Evolutionary conservation across 2,329 filamentous ascomycete genomes (phyloP).

Genomic region (Fusarium circinatum): DNA sequence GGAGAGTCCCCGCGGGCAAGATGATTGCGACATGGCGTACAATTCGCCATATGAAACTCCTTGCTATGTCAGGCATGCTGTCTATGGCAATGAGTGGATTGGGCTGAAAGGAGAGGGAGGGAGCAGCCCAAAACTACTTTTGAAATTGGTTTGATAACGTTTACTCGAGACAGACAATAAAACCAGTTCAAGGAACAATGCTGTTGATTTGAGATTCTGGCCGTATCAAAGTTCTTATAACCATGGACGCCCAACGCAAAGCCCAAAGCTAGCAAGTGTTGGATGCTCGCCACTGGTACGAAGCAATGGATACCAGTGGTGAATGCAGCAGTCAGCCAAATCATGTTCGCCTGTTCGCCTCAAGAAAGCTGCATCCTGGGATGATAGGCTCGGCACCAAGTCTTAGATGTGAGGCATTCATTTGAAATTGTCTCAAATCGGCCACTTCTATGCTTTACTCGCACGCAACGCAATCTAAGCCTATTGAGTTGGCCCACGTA

Average conservation of each 20-base stretch:
- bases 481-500: constrained; percentile 5
- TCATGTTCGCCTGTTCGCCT: neutral
- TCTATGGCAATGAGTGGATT: constrained; percentile 1
- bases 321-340: neutral
- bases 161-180: neutral
- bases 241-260: neutral
- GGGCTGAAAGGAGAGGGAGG: neutral
- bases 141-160: neutral
- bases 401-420: neutral
- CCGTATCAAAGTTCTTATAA: constrained; percentile 18
- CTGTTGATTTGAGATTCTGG: neutral
- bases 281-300: neutral
- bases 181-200: neutral
- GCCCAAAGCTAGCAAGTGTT: constrained; percentile 1
- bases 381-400: neutral
- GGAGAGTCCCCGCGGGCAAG: constrained; percentile 29
- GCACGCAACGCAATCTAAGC: neutral
- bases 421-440: neutral
- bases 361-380: neutral
- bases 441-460: neutral
- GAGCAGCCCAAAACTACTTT: neutral
- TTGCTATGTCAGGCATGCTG: neutral
- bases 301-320: neutral
- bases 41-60: neutral
- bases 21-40: constrained; percentile 4